phyloP scores from a whole-genome alignment of 2,329 filamentous ascomycete genomes.

The Colletotrichum paranaense region DNA sequence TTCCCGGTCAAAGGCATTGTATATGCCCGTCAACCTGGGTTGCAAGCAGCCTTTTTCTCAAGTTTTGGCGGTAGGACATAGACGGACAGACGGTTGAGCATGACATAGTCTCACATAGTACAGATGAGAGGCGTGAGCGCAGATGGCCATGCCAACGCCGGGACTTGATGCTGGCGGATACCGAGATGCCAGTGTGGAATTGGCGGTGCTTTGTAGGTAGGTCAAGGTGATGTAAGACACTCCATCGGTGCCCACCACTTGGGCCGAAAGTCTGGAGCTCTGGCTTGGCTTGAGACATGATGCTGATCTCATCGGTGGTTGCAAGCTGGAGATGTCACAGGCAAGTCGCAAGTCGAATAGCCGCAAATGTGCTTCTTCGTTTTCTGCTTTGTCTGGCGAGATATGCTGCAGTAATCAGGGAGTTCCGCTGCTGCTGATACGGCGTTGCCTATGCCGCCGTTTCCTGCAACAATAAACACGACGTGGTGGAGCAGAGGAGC shows the following conservation, averaged over 20 bases:
- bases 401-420: not conserved
- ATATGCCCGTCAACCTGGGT: not conserved
- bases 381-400: not conserved
- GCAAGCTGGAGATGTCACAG: not conserved
- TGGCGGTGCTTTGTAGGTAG: not conserved
- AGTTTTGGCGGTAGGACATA: constrained; percentile 1
- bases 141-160: not conserved
- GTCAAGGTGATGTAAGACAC: constrained; percentile 5
- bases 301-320: constrained; percentile 19
- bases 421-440: constrained; percentile 20
- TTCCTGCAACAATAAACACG: constrained; percentile 24
- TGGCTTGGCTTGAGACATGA: constrained; percentile 31
- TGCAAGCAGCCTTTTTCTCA: not conserved
- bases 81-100: not conserved
- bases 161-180: not conserved
- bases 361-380: not conserved
- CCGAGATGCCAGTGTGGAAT: not conserved
- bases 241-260: not conserved
- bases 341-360: not conserved
- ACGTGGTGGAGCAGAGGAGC: not conserved
- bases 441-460: constrained; percentile 12
- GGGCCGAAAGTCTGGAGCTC: not conserved
- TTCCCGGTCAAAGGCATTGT: not conserved
- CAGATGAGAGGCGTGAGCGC: not conserved
- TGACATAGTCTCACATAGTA: not conserved